A percentile compares a stretch with the other conserved stretches of the same genome.
phyloP scores from a whole-genome alignment of 1,139 yeast genomes.

The Magnusiomyces ingens region DNA sequence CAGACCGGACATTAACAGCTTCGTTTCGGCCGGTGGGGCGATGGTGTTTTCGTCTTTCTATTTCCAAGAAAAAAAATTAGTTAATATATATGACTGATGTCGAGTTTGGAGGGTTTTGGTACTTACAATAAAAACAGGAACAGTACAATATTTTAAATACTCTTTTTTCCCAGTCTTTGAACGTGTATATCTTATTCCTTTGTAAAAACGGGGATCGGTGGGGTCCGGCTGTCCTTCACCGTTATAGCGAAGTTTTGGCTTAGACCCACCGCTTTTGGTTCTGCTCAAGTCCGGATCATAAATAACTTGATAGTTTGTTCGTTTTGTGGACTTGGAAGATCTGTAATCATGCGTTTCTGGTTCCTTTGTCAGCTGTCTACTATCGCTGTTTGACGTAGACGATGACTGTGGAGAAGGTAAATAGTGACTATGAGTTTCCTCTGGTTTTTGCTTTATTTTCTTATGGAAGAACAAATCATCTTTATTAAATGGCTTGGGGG shows the following conservation, averaged over 20 bases:
- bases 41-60: constrained; percentile 57
- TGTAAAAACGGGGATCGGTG: constrained; percentile 13
- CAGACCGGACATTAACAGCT: constrained; percentile 64
- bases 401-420: too few relatives aligned
- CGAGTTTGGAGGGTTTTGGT: background rate
- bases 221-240: constrained; percentile 10
- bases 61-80: background rate
- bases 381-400: too few relatives aligned
- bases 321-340: constrained; percentile 35
- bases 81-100: background rate
- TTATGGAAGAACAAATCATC: too few relatives aligned
- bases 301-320: constrained; percentile 22
- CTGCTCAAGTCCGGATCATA: constrained; percentile 55
- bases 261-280: constrained; percentile 37
- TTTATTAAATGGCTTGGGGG: too few relatives aligned
- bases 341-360: background rate
- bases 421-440: too few relatives aligned
- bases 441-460: too few relatives aligned
- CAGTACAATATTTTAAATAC: constrained; percentile 38
- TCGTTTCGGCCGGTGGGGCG: constrained; percentile 69
- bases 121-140: constrained; percentile 40
- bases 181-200: constrained; percentile 21
- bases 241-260: constrained; percentile 31
- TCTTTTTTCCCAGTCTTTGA: constrained; percentile 29
- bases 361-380: too few relatives aligned